These are phyloP conservation scores for Nevesoporus exiguus DNA, from an alignment of 768 basidiomycete genomes.

Conservation along the genomic window DNA sequence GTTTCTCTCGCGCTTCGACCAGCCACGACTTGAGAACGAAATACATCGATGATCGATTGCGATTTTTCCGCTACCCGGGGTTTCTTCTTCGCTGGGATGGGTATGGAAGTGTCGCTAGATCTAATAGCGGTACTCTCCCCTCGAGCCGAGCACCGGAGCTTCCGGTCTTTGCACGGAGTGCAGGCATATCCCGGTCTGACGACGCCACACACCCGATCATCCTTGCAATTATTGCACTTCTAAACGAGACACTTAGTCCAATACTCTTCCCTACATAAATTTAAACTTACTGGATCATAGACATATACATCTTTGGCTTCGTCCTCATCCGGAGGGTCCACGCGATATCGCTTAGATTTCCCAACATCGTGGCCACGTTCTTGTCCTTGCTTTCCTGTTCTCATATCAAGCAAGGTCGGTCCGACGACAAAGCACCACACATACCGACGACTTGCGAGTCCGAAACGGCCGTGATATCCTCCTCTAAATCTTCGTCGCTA, in stretches of 20 bases:
- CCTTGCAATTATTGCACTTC: not conserved
- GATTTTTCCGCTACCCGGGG: not conserved
- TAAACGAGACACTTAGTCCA: not conserved
- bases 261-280: not conserved
- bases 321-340: not conserved
- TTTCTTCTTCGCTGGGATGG: not conserved
- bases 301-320: not conserved
- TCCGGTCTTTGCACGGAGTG: not conserved
- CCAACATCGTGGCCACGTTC: no score
- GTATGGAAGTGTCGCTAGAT: no score
- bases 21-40: not conserved
- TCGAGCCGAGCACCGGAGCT: constrained; percentile 1
- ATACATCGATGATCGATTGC: not conserved
- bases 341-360: not conserved
- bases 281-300: constrained; percentile 2
- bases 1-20: not conserved
- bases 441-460: no score
- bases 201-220: not conserved
- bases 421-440: no score
- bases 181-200: not conserved
- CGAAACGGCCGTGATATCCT: not conserved
- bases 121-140: no score
- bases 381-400: not conserved
- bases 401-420: no score
- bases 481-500: not conserved